These are phyloP conservation scores for Lunularia cruciata DNA, from an alignment of 225 moss, liverwort and hornwort species.

Conservation along the genomic window DNA sequence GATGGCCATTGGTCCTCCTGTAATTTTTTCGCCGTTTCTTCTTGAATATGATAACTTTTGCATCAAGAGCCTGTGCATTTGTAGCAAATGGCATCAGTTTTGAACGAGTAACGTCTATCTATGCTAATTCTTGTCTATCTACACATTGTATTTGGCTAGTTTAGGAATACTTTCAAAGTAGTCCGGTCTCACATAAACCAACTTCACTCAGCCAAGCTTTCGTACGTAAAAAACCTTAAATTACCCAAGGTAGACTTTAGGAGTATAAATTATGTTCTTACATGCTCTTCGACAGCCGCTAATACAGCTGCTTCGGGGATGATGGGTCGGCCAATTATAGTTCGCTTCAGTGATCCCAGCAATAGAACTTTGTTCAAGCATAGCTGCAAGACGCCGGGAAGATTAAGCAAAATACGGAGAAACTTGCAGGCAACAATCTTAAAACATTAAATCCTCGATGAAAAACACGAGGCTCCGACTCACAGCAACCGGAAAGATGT, in stretches of 20 bases:
- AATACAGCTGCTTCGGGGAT: conserved; percentile 58
- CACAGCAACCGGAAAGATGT: no score
- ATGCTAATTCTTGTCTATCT: no score
- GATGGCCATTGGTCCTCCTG: conserved; percentile 70
- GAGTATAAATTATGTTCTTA: no score
- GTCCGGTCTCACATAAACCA: background rate
- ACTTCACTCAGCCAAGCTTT: background rate
- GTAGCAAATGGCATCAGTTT: no score
- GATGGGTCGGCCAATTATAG: conserved; percentile 63
- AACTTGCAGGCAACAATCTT: no score
- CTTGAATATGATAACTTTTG: conserved; percentile 83
- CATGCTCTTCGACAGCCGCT: conserved; percentile 83
- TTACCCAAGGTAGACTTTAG: no score
- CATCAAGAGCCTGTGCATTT: conserved; percentile 83
- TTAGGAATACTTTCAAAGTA: background rate
- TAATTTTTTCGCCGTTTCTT: conserved; percentile 86
- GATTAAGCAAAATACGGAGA: no score
- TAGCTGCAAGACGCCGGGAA: conserved; percentile 43
- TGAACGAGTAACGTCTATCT: no score
- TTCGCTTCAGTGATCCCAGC: conserved; percentile 67
- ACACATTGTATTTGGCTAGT: no score
- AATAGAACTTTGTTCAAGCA: conserved; percentile 74
- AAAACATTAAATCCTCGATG: no score
- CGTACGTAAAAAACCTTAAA: no score
- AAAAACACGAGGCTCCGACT: no score